These are phyloP conservation scores for Tephrocybe sp. DNA, from an alignment of 768 basidiomycete genomes.

Conservation along the genomic window DNA sequence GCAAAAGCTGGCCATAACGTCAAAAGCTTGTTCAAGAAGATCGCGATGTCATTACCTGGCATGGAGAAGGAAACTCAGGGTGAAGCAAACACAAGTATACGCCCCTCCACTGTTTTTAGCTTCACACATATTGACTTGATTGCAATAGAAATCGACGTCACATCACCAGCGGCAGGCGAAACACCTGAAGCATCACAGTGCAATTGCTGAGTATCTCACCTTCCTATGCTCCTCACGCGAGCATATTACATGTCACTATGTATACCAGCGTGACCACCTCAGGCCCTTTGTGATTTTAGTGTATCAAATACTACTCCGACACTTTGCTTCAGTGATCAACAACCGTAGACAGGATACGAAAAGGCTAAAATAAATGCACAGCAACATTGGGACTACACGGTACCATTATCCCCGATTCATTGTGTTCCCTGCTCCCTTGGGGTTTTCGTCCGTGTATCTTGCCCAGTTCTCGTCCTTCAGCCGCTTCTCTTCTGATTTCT, in stretches of 20 bases:
- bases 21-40: conserved; percentile 98
- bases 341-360: neutral
- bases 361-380: neutral
- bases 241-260: conserved; percentile 18
- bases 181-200: conserved; percentile 88
- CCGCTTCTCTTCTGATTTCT: conserved; percentile 74
- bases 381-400: neutral
- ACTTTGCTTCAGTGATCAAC: neutral
- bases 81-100: conserved; percentile 56
- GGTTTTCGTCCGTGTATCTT: conserved; percentile 79
- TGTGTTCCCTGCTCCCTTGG: conserved; percentile 92
- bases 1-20: conserved; percentile 99
- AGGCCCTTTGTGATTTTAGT: conserved; percentile 18
- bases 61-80: conserved; percentile 81
- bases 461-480: conserved; percentile 93
- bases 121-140: conserved; percentile 11
- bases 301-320: conserved; percentile 19
- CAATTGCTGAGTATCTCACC: conserved; percentile 55
- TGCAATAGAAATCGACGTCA: conserved; percentile 85
- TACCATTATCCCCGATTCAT: conserved; percentile 82
- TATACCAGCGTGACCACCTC: conserved; percentile 16
- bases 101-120: conserved; percentile 5
- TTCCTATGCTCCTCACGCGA: conserved; percentile 8
- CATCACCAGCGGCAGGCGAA: conserved; percentile 61
- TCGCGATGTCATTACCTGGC: conserved; percentile 95